A percentile compares a stretch with the other conserved stretches of the same genome.
phyloP scores from a whole-genome alignment of 805 yeast species.

The Wickerhamomyces chaumierensis region DNA sequence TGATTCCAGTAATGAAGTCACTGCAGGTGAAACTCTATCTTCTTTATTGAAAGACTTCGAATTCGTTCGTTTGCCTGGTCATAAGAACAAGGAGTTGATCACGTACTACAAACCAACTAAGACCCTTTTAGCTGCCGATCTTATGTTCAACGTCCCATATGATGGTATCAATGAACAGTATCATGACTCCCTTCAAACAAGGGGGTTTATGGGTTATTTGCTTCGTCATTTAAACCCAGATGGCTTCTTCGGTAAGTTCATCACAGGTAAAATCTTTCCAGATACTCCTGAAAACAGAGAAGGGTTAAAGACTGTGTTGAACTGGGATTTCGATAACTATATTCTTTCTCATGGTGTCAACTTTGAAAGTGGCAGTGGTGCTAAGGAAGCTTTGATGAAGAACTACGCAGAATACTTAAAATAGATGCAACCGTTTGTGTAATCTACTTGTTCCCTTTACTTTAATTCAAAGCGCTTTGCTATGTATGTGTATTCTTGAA shows the following conservation, averaged over 20 bases:
- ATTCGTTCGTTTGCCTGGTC: conserved; percentile 45
- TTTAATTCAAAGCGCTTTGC: no score
- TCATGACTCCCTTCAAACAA: conserved; percentile 28
- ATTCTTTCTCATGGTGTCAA: conserved; percentile 53
- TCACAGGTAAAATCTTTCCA: conserved; percentile 18
- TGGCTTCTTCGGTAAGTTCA: conserved; percentile 23
- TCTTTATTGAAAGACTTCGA: conserved; percentile 36
- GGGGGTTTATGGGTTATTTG: conserved; percentile 29
- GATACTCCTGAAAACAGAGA: conserved; percentile 5
- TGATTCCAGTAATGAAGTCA: conserved; percentile 23
- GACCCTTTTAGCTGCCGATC: conserved; percentile 47
- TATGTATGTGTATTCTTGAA: no score
- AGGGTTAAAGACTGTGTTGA: conserved; percentile 9
- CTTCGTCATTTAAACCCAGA: conserved; percentile 32
- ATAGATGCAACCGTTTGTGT: no score
- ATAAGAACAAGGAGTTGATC: conserved; percentile 48
- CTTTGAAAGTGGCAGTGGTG: conserved; percentile 28
- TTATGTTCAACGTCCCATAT: conserved; percentile 46
- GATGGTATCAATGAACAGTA: conserved; percentile 42
- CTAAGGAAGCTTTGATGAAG: conserved; percentile 17
- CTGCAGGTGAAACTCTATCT: conserved; percentile 23
- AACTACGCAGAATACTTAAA: not conserved
- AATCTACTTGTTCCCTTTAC: no score
- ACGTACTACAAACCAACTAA: conserved; percentile 35
- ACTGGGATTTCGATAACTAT: conserved; percentile 38